A percentile compares a stretch with the other conserved stretches of the same genome.
phyloP scores from a whole-genome alignment of 2,329 filamentous ascomycete genomes.

The Claviceps sp. region DNA sequence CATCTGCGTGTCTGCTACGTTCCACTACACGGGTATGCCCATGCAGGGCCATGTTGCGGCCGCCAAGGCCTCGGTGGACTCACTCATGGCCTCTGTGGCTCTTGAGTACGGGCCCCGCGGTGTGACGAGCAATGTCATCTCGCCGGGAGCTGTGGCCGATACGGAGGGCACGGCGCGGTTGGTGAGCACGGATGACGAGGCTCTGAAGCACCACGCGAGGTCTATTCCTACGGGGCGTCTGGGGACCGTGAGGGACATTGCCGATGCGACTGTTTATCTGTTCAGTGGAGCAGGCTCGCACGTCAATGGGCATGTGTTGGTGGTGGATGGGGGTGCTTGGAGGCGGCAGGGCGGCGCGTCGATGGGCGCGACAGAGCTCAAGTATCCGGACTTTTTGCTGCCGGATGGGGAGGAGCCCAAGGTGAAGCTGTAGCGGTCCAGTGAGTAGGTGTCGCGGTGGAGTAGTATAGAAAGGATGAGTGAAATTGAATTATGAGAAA shows the following conservation, averaged over 20 bases:
- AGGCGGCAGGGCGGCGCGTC: constrained; percentile 32
- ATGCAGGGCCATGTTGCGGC: constrained; percentile 83
- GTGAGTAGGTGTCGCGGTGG: too few species aligned
- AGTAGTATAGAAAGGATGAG: too few species aligned
- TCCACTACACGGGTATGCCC: constrained; percentile 79
- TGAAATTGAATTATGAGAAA: too few species aligned
- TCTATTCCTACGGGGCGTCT: constrained; percentile 60
- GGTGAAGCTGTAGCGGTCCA: constrained; percentile 24
- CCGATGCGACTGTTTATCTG: constrained; percentile 80
- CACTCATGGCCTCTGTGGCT: constrained; percentile 63
- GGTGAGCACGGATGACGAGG: constrained; percentile 24
- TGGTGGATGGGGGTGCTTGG: constrained; percentile 55
- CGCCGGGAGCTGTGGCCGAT: constrained; percentile 71
- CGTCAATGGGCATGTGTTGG: constrained; percentile 69
- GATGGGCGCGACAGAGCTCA: constrained; percentile 34
- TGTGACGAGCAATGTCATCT: constrained; percentile 76
- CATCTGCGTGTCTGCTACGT: constrained; percentile 77
- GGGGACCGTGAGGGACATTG: constrained; percentile 75
- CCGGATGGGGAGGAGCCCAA: constrained; percentile 19
- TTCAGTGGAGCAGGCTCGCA: constrained; percentile 79
- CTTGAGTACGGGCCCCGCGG: constrained; percentile 85
- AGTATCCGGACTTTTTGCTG: constrained; percentile 38
- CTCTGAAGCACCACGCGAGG: constrained; percentile 21
- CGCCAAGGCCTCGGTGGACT: constrained; percentile 84
- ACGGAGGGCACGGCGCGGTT: constrained; percentile 70